Conservation (phyloP, 805 yeast species). For the Novakomyces olei region DNA sequence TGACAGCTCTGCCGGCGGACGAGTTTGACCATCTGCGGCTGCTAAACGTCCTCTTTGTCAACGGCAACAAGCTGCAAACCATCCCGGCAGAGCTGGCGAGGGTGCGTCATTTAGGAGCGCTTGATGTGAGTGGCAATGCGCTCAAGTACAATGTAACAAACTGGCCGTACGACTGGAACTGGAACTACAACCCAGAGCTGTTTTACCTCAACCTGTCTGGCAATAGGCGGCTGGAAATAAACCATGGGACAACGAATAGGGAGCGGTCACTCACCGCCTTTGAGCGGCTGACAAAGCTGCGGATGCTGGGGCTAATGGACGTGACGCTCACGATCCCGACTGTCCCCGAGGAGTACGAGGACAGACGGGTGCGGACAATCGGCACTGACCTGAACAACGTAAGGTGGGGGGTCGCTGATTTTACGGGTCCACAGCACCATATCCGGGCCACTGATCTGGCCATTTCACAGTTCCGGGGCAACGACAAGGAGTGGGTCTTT, state of each 20-base stretch:
- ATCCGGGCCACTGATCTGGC: conserved; percentile 68
- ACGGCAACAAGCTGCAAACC: conserved; percentile 66
- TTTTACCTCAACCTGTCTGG: conserved; percentile 77
- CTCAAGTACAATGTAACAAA: conserved; percentile 81
- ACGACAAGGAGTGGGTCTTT: conserved; percentile 55
- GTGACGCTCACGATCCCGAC: conserved; percentile 75
- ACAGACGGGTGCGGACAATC: conserved; percentile 73
- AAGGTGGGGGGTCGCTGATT: conserved; percentile 82
- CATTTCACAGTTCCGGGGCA: conserved; percentile 68
- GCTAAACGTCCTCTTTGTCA: conserved; percentile 42
- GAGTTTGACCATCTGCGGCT: conserved; percentile 43
- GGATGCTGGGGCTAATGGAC: conserved; percentile 74
- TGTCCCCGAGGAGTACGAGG: conserved; percentile 69
- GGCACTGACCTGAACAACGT: conserved; percentile 55
- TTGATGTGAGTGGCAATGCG: conserved; percentile 82
- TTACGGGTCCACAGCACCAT: conserved; percentile 40
- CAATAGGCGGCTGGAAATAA: conserved; percentile 75
- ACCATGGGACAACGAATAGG: conserved; percentile 18
- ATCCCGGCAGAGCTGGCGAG: conserved; percentile 74
- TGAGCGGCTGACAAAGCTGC: conserved; percentile 48
- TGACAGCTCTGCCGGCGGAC: conserved; percentile 65
- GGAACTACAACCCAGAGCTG: conserved; percentile 56
- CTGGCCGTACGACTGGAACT: conserved; percentile 94
- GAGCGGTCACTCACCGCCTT: conserved; percentile 30
- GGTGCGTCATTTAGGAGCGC: conserved; percentile 35